These are phyloP conservation scores for Xylariaceae sp. DNA, from an alignment of 2,329 filamentous ascomycete genomes.

Conservation along the genomic window DNA sequence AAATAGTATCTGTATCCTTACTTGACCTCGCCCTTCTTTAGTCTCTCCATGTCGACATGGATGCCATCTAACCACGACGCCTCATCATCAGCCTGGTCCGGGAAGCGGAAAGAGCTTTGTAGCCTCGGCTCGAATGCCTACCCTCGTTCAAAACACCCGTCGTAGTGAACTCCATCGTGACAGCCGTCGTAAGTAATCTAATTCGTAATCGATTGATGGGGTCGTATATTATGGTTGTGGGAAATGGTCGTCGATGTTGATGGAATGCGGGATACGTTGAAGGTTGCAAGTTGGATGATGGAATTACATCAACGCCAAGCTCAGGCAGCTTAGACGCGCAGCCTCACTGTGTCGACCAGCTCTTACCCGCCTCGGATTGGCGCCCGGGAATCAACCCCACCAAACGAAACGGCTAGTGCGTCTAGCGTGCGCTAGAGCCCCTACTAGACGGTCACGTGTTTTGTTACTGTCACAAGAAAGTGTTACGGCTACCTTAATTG, in stretches of 20 bases:
- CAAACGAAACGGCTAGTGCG: not conserved
- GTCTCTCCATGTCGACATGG: constrained; percentile 95
- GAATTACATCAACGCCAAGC: constrained; percentile 16
- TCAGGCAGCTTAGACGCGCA: constrained; percentile 33
- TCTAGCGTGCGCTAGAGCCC: not conserved
- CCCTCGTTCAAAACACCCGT: constrained; percentile 61
- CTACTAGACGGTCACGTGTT: not conserved
- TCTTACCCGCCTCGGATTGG: constrained; percentile 9
- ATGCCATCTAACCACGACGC: constrained; percentile 72
- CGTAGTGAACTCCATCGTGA: constrained; percentile 57
- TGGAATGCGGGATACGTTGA: not conserved
- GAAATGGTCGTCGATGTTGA: not conserved
- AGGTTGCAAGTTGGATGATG: constrained; percentile 9
- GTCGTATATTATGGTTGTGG: not conserved
- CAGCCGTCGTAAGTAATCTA: not conserved
- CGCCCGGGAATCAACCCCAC: constrained; percentile 9
- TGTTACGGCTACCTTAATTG: too few relatives aligned
- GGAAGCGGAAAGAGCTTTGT: constrained; percentile 17
- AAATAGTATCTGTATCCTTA: constrained; percentile 45
- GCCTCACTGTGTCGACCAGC: constrained; percentile 19
- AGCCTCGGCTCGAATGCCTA: constrained; percentile 32
- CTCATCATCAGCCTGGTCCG: constrained; percentile 23
- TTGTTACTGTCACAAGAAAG: not conserved
- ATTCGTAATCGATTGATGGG: constrained; percentile 6
- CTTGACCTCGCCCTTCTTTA: constrained; percentile 99